Conservation (phyloP, 495 filamentous ascomycete genomes). For the Annulohypoxylon bovei region DNA sequence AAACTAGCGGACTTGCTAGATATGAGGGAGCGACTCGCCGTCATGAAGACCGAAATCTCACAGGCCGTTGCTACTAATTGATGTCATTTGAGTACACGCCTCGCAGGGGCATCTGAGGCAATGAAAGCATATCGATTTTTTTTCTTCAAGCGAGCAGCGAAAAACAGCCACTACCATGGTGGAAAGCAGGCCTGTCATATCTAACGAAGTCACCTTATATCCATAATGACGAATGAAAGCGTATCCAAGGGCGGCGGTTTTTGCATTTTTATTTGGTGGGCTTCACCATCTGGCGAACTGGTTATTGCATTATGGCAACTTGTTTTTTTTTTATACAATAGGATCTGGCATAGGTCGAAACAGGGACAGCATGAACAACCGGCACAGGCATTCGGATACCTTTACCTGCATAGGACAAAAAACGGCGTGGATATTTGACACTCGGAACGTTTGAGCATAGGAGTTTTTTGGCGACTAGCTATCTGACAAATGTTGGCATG, state of each 20-base stretch:
- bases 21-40: conserved; percentile 68
- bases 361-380: conserved; percentile 22
- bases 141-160: not conserved
- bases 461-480: conserved; percentile 17
- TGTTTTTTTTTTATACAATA: conserved; percentile 11
- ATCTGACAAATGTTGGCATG: not conserved
- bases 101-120: not conserved
- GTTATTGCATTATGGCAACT: conserved; percentile 10
- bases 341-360: conserved; percentile 19
- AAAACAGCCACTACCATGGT: not conserved
- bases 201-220: conserved; percentile 10
- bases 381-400: conserved; percentile 26
- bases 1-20: conserved; percentile 67
- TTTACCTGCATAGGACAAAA: conserved; percentile 26
- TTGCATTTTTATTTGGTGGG: conserved; percentile 12
- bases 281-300: conserved; percentile 9
- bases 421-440: conserved; percentile 19
- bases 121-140: not conserved
- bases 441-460: conserved; percentile 20
- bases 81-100: not conserved
- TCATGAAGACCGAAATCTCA: conserved; percentile 76
- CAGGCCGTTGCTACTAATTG: conserved; percentile 52
- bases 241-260: not conserved
- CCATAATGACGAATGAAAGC: conserved; percentile 23
- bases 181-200: not conserved